A percentile compares a stretch with the other conserved stretches of the same genome.
These are phyloP conservation scores for Rhodotorula taiwanensis DNA, from an alignment of 768 basidiomycete genomes.

Conservation along the genomic window DNA sequence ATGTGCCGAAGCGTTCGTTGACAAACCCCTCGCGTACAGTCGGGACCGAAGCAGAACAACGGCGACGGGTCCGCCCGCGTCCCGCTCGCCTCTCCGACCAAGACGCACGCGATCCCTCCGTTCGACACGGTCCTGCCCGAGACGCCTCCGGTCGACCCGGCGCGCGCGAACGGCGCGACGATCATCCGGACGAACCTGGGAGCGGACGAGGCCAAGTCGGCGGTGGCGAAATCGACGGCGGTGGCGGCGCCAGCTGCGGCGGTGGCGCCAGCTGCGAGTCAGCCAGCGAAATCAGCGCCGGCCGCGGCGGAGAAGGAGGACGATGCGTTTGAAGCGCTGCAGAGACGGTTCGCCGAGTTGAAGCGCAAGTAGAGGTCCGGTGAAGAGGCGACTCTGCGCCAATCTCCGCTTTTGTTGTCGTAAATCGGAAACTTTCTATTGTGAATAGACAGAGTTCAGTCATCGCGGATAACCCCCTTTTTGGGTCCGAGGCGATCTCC, in stretches of 20 bases:
- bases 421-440: no score
- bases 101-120: constrained; percentile 15
- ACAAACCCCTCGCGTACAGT: neutral
- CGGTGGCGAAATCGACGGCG: neutral
- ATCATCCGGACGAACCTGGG: constrained; percentile 20
- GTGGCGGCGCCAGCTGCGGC: neutral
- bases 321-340: constrained; percentile 68
- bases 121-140: constrained; percentile 28
- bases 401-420: neutral
- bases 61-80: neutral
- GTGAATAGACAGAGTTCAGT: no score
- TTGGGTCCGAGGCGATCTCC: no score
- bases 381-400: no score
- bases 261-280: neutral
- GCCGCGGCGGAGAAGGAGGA: constrained; percentile 40
- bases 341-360: constrained; percentile 73
- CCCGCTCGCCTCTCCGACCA: neutral
- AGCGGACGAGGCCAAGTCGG: neutral
- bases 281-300: neutral
- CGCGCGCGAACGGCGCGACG: neutral
- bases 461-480: no score
- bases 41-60: no score
- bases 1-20: no score
- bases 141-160: constrained; percentile 23
- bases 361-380: constrained; percentile 72